Evolutionary conservation across 768 basidiomycete species (phyloP).

Genomic region (Scleroderma bovista): DNA sequence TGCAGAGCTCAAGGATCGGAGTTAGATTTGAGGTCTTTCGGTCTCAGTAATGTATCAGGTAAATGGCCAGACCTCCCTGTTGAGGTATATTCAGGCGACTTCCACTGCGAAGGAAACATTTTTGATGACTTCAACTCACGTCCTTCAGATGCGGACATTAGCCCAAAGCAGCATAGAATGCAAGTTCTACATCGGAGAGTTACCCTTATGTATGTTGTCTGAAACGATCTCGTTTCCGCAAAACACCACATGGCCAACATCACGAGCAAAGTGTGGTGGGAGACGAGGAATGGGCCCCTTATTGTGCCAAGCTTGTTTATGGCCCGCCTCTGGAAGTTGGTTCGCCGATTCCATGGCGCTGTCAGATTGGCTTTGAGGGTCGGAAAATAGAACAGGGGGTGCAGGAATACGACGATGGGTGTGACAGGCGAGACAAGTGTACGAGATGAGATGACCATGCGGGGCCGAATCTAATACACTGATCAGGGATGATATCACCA

Average conservation of each 20-base stretch:
- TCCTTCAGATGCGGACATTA: no score
- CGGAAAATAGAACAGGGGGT: slow-evolving; percentile 37
- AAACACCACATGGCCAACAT: slow-evolving; percentile 63
- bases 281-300: slow-evolving; percentile 30
- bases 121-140: no score
- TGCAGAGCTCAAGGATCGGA: no score
- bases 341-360: neutral
- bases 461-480: slow-evolving; percentile 36
- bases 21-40: no score
- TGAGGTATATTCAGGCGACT: no score
- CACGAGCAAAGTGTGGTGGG: slow-evolving; percentile 57
- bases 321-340: no score
- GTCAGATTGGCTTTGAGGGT: neutral
- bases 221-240: slow-evolving; percentile 50
- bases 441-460: slow-evolving; percentile 52
- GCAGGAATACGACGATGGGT: slow-evolving; percentile 62
- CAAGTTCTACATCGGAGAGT: no score
- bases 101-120: no score
- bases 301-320: slow-evolving; percentile 7
- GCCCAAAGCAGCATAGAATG: no score
- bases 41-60: no score
- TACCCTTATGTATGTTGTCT: no score
- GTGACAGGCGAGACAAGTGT: slow-evolving; percentile 57
- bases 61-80: no score
- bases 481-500: neutral